Conservation (phyloP, 169 alveolate genomes). For the Hammondia hammondi region DNA sequence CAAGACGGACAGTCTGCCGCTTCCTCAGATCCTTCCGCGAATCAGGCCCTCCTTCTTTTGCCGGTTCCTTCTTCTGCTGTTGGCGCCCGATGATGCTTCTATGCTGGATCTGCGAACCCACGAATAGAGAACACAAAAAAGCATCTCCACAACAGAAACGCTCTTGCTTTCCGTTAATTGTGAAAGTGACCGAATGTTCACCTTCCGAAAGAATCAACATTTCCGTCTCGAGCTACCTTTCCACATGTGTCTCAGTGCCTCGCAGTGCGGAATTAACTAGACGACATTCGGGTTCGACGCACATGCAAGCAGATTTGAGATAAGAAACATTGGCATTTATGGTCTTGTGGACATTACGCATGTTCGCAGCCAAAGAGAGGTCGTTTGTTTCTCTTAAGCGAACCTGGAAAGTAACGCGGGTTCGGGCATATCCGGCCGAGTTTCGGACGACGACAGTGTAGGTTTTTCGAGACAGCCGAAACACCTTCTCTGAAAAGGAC, state of each 20-base stretch:
- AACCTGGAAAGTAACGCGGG: slow-evolving; percentile 58
- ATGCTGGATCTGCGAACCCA: slow-evolving; percentile 3
- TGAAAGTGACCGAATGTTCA: no score
- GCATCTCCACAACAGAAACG: no score
- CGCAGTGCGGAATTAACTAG: no score
- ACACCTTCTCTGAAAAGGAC: neutral
- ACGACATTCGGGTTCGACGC: no score
- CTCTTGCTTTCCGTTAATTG: no score
- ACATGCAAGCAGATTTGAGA: neutral
- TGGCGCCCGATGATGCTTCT: neutral
- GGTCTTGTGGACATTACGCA: neutral
- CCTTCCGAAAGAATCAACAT: no score
- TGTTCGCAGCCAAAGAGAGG: neutral
- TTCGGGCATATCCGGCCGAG: slow-evolving; percentile 55
- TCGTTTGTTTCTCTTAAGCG: neutral
- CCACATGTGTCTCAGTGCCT: no score
- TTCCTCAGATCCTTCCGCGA: slow-evolving; percentile 1
- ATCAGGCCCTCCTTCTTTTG: neutral
- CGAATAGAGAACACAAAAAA: neutral
- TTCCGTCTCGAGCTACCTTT: no score
- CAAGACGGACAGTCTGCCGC: slow-evolving; percentile 13
- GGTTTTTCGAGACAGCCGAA: slow-evolving; percentile 51
- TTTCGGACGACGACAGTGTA: slow-evolving; percentile 46
- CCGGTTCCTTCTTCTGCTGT: slow-evolving; percentile 8
- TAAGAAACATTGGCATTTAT: neutral